Percentiles rank a stretch among this genome's conserved stretches.
phyloP scores from a whole-genome alignment of 2,329 filamentous ascomycete species.

The Neurospora sp. region DNA sequence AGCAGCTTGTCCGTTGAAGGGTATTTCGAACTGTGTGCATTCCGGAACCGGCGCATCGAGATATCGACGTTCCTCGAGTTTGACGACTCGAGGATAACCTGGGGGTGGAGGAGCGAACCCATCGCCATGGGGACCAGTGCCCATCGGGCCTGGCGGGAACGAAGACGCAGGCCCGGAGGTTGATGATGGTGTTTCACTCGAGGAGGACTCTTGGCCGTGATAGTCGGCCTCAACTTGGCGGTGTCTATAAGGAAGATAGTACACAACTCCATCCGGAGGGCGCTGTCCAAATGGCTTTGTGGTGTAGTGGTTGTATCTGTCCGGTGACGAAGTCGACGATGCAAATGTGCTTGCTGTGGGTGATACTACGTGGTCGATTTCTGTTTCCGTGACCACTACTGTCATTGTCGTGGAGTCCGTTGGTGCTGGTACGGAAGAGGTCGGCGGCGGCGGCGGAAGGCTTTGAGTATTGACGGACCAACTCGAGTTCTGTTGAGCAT shows the following conservation, averaged over 20 bases:
- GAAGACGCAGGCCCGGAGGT: constrained; percentile 10
- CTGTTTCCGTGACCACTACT: not conserved
- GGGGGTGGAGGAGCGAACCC: constrained; percentile 17
- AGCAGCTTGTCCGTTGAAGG: constrained; percentile 26
- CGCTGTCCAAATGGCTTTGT: not conserved
- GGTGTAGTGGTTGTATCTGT: not conserved
- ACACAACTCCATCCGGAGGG: not conserved
- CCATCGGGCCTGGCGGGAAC: constrained; percentile 7
- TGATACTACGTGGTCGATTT: constrained; percentile 7
- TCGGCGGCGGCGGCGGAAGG: constrained; percentile 2
- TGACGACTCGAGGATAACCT: constrained; percentile 41
- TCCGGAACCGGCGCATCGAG: constrained; percentile 26
- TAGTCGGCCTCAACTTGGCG: not conserved
- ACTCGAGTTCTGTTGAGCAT: constrained; percentile 41
- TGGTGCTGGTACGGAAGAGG: constrained; percentile 8
- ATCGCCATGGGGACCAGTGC: constrained; percentile 7
- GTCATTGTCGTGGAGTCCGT: constrained; percentile 6
- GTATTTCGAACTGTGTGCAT: constrained; percentile 40
- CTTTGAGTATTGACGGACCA: constrained; percentile 11
- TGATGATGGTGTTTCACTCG: not conserved
- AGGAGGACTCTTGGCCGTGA: not conserved
- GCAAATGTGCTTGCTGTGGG: constrained; percentile 2
- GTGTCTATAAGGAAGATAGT: not conserved
- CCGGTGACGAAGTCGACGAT: not conserved
- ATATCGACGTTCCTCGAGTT: constrained; percentile 44